Evolutionary conservation across 768 basidiomycete genomes (phyloP).

Genomic region (Rhizopogon vinicolor): DNA sequence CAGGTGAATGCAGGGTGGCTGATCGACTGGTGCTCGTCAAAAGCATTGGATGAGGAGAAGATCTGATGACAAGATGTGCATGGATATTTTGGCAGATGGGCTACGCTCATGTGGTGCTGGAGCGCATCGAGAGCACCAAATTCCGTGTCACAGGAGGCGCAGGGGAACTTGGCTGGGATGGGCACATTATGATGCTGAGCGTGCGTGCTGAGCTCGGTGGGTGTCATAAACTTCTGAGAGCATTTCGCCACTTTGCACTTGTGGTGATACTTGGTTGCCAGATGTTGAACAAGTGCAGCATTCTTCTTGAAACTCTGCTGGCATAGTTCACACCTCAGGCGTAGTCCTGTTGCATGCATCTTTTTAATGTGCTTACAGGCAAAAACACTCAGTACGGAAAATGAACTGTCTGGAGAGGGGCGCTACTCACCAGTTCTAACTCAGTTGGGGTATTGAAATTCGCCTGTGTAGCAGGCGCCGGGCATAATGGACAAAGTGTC

Average conservation of each 20-base stretch:
- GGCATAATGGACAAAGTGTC: constrained; percentile 1
- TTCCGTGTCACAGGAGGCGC: background rate
- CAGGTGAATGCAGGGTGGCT: background rate
- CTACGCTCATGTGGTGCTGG: background rate
- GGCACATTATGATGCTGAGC: background rate
- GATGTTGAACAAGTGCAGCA: background rate
- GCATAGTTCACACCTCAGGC: background rate
- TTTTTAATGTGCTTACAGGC: background rate
- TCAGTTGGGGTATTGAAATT: background rate
- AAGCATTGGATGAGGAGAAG: background rate
- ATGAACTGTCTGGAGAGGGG: too few species aligned
- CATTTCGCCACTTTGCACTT: background rate
- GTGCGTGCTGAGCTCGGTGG: constrained; percentile 1
- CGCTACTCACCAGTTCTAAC: background rate
- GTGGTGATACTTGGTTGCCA: background rate
- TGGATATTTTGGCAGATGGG: background rate
- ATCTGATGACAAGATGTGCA: background rate
- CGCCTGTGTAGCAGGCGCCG: background rate
- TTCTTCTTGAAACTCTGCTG: background rate
- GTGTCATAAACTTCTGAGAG: background rate
- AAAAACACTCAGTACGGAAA: background rate
- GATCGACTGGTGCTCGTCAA: background rate
- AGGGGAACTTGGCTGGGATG: background rate
- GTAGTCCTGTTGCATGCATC: background rate
- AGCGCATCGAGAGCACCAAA: background rate